phyloP scores from a whole-genome alignment of 2,329 filamentous ascomycete species.

The Colletotrichum tamarilloi region DNA sequence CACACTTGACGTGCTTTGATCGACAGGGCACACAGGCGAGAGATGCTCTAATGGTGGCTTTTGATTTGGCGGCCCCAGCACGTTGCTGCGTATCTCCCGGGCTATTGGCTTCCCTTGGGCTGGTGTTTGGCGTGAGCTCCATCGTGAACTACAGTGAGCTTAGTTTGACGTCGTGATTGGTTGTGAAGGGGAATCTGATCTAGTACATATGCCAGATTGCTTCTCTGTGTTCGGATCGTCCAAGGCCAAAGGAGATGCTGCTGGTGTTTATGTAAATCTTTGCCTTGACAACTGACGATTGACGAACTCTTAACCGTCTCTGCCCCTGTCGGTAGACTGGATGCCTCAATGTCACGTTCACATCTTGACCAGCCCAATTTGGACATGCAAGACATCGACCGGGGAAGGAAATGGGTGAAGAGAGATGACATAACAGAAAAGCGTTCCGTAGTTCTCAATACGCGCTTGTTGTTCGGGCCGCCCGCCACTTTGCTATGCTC shows the following conservation, averaged over 20 bases:
- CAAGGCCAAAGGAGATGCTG: not conserved
- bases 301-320: not conserved
- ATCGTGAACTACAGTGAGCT: conserved; percentile 3
- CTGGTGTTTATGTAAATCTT: conserved; percentile 32
- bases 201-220: not conserved
- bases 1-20: conserved; percentile 55
- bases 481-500: conserved; percentile 12
- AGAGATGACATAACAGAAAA: not conserved
- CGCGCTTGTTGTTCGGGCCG: not conserved
- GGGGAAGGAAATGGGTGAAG: not conserved
- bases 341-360: conserved; percentile 24
- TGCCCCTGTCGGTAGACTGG: not conserved
- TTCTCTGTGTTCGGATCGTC: not conserved
- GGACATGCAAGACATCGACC: conserved; percentile 6
- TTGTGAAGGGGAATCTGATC: not conserved
- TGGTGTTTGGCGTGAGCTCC: conserved; percentile 10
- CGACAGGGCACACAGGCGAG: conserved; percentile 60
- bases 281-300: not conserved
- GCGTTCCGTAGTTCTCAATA: not conserved
- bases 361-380: not conserved
- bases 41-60: conserved; percentile 53
- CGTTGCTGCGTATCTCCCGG: conserved; percentile 15
- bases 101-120: conserved; percentile 18
- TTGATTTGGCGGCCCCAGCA: conserved; percentile 39
- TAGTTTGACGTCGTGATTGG: not conserved